Conservation (phyloP, 1,139 yeast genomes). For the Pichia sp. region DNA sequence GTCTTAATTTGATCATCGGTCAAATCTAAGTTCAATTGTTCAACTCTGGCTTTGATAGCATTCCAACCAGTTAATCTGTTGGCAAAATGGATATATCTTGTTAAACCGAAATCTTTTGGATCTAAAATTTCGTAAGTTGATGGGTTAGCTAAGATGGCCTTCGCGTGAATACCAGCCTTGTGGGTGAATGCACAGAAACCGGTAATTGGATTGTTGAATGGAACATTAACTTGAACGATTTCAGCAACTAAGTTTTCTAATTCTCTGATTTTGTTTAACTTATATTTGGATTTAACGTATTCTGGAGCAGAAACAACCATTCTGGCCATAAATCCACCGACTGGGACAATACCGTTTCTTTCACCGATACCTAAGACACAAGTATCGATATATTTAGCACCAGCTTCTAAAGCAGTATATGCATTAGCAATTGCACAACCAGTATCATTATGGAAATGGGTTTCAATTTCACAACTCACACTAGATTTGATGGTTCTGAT, state of each 20-base stretch:
- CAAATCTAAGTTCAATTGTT: slow-evolving; percentile 57
- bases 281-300: slow-evolving; percentile 55
- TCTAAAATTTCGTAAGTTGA: slow-evolving; percentile 57
- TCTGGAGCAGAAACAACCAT: slow-evolving; percentile 62
- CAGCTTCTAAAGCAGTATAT: slow-evolving; percentile 61
- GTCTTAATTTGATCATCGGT: slow-evolving; percentile 57
- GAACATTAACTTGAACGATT: slow-evolving; percentile 56
- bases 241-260: slow-evolving; percentile 58
- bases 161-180: slow-evolving; percentile 62
- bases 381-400: slow-evolving; percentile 56
- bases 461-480: slow-evolving; percentile 56
- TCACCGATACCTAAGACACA: slow-evolving; percentile 61
- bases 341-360: slow-evolving; percentile 59
- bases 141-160: slow-evolving; percentile 59
- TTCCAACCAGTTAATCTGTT: slow-evolving; percentile 61
- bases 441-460: slow-evolving; percentile 62
- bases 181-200: slow-evolving; percentile 65
- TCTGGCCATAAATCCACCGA: slow-evolving; percentile 62
- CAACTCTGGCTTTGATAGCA: slow-evolving; percentile 64
- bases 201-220: slow-evolving; percentile 60
- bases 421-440: slow-evolving; percentile 65
- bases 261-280: slow-evolving; percentile 53
- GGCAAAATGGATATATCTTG: slow-evolving; percentile 58
- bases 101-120: slow-evolving; percentile 57
- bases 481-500: slow-evolving; percentile 57